Evolutionary conservation across 2,329 filamentous ascomycete species (phyloP), one percentile per base, ranked within the genome.

Genomic region (Samsoniella hepiali): DNA sequence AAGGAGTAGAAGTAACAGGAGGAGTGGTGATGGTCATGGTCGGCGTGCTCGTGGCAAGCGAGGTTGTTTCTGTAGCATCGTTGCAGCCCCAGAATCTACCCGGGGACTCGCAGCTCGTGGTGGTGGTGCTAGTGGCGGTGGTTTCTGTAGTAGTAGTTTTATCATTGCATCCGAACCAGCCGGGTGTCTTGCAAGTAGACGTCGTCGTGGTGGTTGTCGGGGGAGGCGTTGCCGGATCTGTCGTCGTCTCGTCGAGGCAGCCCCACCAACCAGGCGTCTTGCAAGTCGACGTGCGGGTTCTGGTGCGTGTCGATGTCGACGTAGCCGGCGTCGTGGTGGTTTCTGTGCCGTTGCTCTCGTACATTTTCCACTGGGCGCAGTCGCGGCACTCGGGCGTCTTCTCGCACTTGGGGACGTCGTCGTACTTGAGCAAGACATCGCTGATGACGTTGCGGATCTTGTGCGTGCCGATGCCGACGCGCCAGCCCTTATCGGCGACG

Each of bases 201-300:
- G 79, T 84, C 4, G 77, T 79, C 0, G 75, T 82, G 5, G 76
- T 78, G 0, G 80, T 79, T 13, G 79, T 79, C 3, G 78, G 75
- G 0, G 75, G 49, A 15, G 58, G 47, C 31, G 58, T 32, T 17
- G 49, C 73, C 29, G 76, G 77, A 75, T 7, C 77, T 77, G 1
- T 79, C 81, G 87, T 88, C 3, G 82, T 82, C 73, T 88, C 83
- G 68, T 91, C 89, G 45, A 91, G 77, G 72, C 87, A 93, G 29
- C 91, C 91, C 89, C 89, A 96, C 93, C 93, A 97, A 5, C 93
- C 92, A 34, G 93, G 93, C 1, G 93, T 97, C 75, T 95, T 84
- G 77, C 93, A 97, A 0, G 92, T 97, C 62, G 88, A 87, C 0
- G 93, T 97, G 51, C 92, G 83, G 0, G 93, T 97, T 44, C 92